Evolutionary conservation across 306 rosid species (phyloP).

Genomic region (Prunus armeniaca): DNA sequence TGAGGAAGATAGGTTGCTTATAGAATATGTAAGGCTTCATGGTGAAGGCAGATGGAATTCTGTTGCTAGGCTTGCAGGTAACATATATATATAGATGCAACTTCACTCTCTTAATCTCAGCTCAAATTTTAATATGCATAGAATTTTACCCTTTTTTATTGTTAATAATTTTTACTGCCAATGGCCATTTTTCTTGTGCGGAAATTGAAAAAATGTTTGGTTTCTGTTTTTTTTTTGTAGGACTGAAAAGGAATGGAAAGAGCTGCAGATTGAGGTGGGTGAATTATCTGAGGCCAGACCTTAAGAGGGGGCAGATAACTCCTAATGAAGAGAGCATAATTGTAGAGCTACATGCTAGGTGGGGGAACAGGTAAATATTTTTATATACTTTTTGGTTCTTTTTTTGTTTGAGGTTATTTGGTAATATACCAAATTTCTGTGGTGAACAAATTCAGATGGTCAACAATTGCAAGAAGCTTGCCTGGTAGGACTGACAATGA

Average conservation of each 20-base stretch:
- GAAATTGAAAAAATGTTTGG: background rate
- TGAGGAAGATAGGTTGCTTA: slow-evolving; percentile 82
- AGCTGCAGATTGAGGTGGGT: slow-evolving; percentile 99
- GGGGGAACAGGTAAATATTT: slow-evolving; percentile 86
- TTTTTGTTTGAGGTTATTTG: background rate
- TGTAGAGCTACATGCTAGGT: slow-evolving; percentile 77
- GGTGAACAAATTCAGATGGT: slow-evolving; percentile 55
- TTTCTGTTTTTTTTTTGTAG: slow-evolving; percentile 26
- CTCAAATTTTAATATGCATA: too few species aligned
- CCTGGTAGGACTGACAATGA: slow-evolving; percentile 98
- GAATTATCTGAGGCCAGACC: slow-evolving; percentile 89
- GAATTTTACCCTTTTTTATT: too few species aligned
- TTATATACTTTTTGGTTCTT: background rate
- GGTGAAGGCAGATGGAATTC: slow-evolving; percentile 99
- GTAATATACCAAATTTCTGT: background rate
- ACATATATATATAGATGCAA: background rate
- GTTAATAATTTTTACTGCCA: too few species aligned
- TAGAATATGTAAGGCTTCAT: slow-evolving; percentile 73
- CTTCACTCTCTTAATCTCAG: background rate
- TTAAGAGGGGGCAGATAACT: slow-evolving; percentile 91
- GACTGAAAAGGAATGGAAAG: slow-evolving; percentile 92
- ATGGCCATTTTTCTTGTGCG: background rate
- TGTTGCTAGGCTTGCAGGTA: slow-evolving; percentile 87
- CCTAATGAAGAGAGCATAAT: slow-evolving; percentile 90
- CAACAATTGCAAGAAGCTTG: slow-evolving; percentile 87